These are phyloP conservation scores for Boeremia exigua DNA, from an alignment of 2,329 filamentous ascomycete genomes.

Conservation along the genomic window DNA sequence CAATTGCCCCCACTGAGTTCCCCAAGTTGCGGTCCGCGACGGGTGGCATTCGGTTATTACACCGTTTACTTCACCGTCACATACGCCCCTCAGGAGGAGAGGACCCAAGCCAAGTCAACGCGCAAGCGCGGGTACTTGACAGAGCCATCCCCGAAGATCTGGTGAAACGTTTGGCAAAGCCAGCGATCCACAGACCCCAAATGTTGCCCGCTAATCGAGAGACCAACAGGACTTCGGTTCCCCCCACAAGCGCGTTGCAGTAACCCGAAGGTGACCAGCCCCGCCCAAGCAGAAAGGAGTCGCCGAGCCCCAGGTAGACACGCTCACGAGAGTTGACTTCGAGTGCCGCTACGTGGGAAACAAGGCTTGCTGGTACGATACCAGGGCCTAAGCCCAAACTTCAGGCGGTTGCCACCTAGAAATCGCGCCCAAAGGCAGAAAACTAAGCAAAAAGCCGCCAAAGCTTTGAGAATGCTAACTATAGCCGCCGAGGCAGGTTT, in stretches of 20 bases:
- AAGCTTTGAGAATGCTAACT: constrained; percentile 1
- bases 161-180: background rate
- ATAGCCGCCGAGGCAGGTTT: background rate
- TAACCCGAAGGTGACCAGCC: background rate
- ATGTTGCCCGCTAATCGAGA: background rate
- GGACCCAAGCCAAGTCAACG: background rate
- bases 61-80: background rate
- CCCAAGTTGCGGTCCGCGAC: background rate
- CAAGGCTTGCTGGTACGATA: constrained; percentile 1
- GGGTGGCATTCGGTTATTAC: background rate
- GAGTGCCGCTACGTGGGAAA: background rate
- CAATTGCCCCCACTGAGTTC: constrained; percentile 1
- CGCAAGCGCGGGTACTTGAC: background rate
- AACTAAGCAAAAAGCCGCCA: background rate
- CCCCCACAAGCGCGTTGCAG: background rate
- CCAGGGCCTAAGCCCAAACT: background rate
- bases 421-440: background rate
- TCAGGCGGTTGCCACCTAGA: background rate
- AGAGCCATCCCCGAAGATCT: background rate
- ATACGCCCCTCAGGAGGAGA: background rate
- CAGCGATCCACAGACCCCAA: background rate
- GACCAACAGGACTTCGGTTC: constrained; percentile 1
- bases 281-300: background rate
- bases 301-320: background rate
- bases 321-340: background rate